Evolutionary conservation across 2,329 filamentous ascomycete genomes (phyloP), one percentile per base, ranked within the genome.

Genomic region (Dactylellina parvicollis): DNA sequence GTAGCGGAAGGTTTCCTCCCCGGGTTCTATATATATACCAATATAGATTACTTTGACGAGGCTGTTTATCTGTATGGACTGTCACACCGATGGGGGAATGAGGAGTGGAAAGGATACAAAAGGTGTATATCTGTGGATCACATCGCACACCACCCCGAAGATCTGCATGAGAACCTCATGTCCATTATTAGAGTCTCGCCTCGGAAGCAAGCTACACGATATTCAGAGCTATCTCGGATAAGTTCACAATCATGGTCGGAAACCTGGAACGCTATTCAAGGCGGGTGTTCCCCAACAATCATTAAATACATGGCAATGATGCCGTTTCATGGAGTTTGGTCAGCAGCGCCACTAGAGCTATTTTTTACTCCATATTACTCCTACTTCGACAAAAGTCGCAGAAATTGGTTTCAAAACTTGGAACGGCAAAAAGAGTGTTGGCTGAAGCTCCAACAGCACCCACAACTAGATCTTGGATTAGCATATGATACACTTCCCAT

Each of bases 301-400:
- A 30, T 66, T 3, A 42, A 67, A 20, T 67, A 57, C 24, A 10
- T 67, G 5, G 62, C 36, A 24, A 18, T 67, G 4, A 57, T 67
- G 62, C 50, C 62, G 12, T 57, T 66, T 22, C 18, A 14, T 10
- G 42, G 52, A 1, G 50, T 59, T 9, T 59, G 42, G 42, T 44
- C 40, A 2, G 62, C 44, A 30, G 36, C 26, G 10, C 62, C 62
- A 5, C 32, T 44, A 24, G 46, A 36, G 3, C 32, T 59, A 1
- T 67, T 67, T 14, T 42, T 59, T 14, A 12, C 5, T 1, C 32
- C 62, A 14, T 67, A 59, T n/a, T 20, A 22, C 4, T 4, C 32
- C 0, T 30, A 59, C 26, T 16, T 67, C 10, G 22, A 34, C 5
- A 14, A 59, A 7, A 44, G 32, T 44, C 40, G 54, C 12, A 50